Evolutionary conservation across 106 monocot genomes (phyloP).

Genomic region (Platanthera zijinensis): DNA sequence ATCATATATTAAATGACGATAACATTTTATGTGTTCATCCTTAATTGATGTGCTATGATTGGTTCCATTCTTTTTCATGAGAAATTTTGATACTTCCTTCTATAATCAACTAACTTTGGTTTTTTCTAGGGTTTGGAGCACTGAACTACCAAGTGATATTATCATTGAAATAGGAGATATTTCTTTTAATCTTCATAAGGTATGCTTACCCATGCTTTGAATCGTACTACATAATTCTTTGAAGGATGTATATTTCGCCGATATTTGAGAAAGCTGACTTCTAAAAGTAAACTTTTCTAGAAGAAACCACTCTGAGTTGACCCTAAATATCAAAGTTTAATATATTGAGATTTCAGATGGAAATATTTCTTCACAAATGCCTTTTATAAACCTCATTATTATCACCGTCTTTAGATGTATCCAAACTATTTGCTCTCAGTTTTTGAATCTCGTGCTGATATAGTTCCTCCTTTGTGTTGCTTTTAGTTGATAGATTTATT

Average conservation of each 20-base stretch:
- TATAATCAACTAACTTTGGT: background rate
- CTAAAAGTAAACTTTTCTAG: background rate
- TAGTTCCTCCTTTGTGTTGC: background rate
- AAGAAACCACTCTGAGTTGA: background rate
- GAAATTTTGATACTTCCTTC: background rate
- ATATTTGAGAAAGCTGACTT: background rate
- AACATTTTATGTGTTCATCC: background rate
- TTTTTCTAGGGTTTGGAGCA: conserved; percentile 13
- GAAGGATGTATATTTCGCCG: background rate
- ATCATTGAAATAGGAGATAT: conserved; percentile 24
- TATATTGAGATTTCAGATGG: background rate
- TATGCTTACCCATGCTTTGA: background rate
- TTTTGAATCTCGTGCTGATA: background rate
- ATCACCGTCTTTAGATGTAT: background rate
- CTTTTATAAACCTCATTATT: background rate
- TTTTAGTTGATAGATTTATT: background rate
- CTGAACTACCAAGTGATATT: conserved; percentile 22
- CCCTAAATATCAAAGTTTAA: background rate
- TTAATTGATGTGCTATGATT: background rate
- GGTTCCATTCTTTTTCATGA: background rate
- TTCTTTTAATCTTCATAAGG: conserved; percentile 24
- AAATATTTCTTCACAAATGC: background rate
- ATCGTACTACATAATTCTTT: background rate
- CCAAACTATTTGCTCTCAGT: background rate
- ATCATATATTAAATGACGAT: no score